Conservation (phyloP, 805 yeast species). For the Ogataea populi-albae region DNA sequence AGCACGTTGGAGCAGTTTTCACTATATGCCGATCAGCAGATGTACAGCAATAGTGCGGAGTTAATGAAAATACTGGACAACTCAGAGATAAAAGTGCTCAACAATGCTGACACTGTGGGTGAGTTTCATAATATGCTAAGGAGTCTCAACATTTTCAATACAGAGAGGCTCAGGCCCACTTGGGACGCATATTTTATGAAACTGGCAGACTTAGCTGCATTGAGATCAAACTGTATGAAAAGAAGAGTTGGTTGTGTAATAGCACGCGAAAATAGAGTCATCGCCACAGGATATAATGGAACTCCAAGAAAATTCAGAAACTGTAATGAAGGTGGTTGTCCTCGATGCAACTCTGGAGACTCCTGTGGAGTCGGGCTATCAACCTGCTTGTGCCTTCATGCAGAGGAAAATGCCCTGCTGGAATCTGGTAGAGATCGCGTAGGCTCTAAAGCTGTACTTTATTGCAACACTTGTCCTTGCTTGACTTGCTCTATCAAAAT, state of each 20-base stretch:
- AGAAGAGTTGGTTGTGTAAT: constrained; percentile 95
- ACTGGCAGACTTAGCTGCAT: constrained; percentile 88
- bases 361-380: constrained; percentile 62
- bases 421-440: constrained; percentile 92
- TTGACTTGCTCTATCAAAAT: constrained; percentile 93
- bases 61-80: constrained; percentile 42
- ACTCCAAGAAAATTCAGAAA: constrained; percentile 86
- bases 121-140: constrained; percentile 39
- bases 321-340: constrained; percentile 96
- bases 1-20: constrained; percentile 16
- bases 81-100: constrained; percentile 59
- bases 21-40: constrained; percentile 12
- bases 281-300: constrained; percentile 97
- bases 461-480: constrained; percentile 98
- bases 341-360: constrained; percentile 75
- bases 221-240: constrained; percentile 94
- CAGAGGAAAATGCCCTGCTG: constrained; percentile 92
- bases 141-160: constrained; percentile 44
- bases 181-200: constrained; percentile 98
- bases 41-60: constrained; percentile 9
- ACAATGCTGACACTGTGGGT: constrained; percentile 39
- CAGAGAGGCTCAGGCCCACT: constrained; percentile 71
- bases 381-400: constrained; percentile 92
- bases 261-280: constrained; percentile 77
- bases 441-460: constrained; percentile 60